Conservation (phyloP, 1,284 basidiomycete genomes). For the Ceratobasidium theobromae region DNA sequence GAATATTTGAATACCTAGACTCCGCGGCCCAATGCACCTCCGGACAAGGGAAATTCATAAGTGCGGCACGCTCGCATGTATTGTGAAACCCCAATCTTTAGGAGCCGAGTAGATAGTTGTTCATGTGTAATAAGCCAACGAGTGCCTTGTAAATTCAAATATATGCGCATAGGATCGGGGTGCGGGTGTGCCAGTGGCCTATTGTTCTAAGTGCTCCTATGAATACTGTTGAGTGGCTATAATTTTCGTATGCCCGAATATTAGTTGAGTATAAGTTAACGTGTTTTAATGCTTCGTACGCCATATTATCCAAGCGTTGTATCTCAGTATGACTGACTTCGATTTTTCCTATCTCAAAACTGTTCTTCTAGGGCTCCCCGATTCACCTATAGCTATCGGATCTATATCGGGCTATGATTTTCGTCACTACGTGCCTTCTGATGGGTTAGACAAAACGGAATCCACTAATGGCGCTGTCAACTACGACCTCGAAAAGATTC, state of each 20-base stretch:
- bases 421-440: not conserved
- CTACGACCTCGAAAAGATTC: slow-evolving; percentile 5
- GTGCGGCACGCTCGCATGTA: too few relatives aligned
- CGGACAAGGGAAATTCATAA: not conserved
- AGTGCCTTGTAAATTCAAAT: not conserved
- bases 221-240: not conserved
- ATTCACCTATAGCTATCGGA: not conserved
- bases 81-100: too few relatives aligned
- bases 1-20: not conserved
- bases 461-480: slow-evolving; percentile 16
- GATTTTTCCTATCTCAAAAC: not conserved
- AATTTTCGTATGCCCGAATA: not conserved
- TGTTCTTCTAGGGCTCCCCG: not conserved
- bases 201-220: not conserved
- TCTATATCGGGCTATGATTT: not conserved
- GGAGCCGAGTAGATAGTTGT: too few relatives aligned
- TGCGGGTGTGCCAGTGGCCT: too few relatives aligned
- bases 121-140: too few relatives aligned
- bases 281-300: not conserved
- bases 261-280: not conserved
- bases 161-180: not conserved
- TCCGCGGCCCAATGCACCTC: not conserved
- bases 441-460: not conserved
- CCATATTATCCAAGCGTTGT: not conserved
- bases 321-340: not conserved